Evolutionary conservation across 495 filamentous ascomycete genomes (phyloP).

Genomic region (Neurospora tetraspora): DNA sequence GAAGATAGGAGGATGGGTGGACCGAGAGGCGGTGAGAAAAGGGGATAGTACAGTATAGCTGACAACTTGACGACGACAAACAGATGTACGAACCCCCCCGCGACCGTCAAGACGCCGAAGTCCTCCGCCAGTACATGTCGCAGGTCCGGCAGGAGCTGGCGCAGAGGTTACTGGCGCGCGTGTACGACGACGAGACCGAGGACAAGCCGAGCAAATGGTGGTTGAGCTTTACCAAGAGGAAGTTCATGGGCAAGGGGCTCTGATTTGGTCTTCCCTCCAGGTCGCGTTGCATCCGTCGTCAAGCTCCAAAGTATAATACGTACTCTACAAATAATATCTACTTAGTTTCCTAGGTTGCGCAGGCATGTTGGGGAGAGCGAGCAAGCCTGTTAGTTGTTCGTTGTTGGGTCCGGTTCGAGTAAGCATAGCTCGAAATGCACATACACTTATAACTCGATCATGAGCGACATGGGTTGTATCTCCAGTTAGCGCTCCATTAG

Average conservation of each 20-base stretch:
- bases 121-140: constrained; percentile 72
- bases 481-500: neutral
- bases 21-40: neutral
- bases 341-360: neutral
- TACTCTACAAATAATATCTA: neutral
- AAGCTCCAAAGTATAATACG: neutral
- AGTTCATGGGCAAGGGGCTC: constrained; percentile 96
- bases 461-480: neutral
- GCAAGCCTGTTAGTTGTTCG: neutral
- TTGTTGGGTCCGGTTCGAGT: neutral
- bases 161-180: constrained; percentile 62
- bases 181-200: constrained; percentile 75
- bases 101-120: constrained; percentile 81
- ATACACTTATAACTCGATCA: neutral
- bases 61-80: neutral
- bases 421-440: neutral
- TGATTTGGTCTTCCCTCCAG: constrained; percentile 22
- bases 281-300: neutral
- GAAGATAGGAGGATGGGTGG: neutral
- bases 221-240: constrained; percentile 96
- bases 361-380: neutral
- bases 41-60: neutral
- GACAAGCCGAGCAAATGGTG: constrained; percentile 93
- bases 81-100: constrained; percentile 57
- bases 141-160: constrained; percentile 92